Base-by-base conservation (phyloP, 148 eudicot genomes). In the Camellia lanceoleosa region DNA sequence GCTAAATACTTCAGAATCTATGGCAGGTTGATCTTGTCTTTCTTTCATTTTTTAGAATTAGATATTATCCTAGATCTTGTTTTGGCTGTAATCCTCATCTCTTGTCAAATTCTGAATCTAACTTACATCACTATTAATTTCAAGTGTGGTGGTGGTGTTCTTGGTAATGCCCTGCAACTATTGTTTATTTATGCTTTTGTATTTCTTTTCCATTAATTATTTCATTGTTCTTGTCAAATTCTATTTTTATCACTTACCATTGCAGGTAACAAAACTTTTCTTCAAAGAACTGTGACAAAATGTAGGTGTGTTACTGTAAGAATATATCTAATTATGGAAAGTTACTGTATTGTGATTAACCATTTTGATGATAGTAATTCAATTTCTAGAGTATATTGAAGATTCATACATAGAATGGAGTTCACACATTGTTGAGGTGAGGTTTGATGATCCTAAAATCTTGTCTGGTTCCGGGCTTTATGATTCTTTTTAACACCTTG, bases 11-110 rank as follows among this genome's bases (percentile, higher is more conserved):
- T 16, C 7, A 47, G 51, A 4, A 47, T 73, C 0, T 44, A 51
- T 73, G 77, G 10, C 67, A 4, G 71, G 44, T 71, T 68, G 55
- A 73, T 74, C 79, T 38, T 58, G 67, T 68, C 76, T 74, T 68
- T 70, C 60, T 19, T 61, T 20, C 30, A 61, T 23, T 58, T 68
- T 76, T 3, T 69, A 60, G 80, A 82, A 83, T 80, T 83, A 82
- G 85, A 93, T 93, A 89, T 85, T 88, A 83, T 85, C 87, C 72
- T 90, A 86, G 89, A 93, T 91, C 81, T 75, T 88, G 71, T 74
- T 76, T 76, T 68, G 78, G 87, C 86, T 89, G 84, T 82, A 68
- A 66, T 81, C 82, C 52, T 83, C 60, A 73, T 78, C 79, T 80
- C 80, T 74, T 79, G 86, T 84, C 87, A 81, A 78, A 79, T 64